These are phyloP conservation scores for Dimocarpus longan DNA, from an alignment of 345 rosid genomes.

Conservation along the genomic window DNA sequence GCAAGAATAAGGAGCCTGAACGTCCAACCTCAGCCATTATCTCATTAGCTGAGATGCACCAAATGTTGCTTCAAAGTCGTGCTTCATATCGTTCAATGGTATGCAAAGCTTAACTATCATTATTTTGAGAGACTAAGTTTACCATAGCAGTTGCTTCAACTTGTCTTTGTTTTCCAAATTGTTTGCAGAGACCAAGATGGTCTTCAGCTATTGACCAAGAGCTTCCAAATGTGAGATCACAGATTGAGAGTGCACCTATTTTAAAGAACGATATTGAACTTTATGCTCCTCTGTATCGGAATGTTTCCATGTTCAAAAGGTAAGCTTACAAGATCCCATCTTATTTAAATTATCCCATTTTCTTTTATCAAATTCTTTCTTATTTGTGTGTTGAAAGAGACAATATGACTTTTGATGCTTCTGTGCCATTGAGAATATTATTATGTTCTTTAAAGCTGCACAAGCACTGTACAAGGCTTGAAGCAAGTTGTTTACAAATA, in stretches of 20 bases:
- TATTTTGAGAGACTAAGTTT: conserved; percentile 8
- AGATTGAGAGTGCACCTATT: conserved; percentile 66
- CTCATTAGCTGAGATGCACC: conserved; percentile 72
- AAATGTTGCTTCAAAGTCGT: conserved; percentile 57
- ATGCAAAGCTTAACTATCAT: conserved; percentile 21
- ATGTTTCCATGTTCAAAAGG: conserved; percentile 82
- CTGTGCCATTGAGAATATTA: background rate
- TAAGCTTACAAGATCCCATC: conserved; percentile 18
- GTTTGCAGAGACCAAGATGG: conserved; percentile 59
- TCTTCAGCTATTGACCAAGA: conserved; percentile 62
- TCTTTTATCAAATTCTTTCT: background rate
- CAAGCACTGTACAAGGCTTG: background rate
- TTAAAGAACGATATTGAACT: conserved; percentile 49
- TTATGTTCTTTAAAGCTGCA: background rate
- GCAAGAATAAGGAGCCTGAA: conserved; percentile 35
- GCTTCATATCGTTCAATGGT: conserved; percentile 53
- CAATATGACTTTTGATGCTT: background rate
- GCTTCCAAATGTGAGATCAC: conserved; percentile 56
- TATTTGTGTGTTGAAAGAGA: background rate
- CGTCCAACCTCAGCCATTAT: conserved; percentile 43
- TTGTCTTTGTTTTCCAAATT: conserved; percentile 18
- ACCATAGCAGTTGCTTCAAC: background rate
- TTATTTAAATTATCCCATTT: conserved; percentile 1
- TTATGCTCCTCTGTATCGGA: conserved; percentile 70
- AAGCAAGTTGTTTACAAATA: background rate